These are phyloP conservation scores for Westerdykella ornata DNA, from an alignment of 2,329 filamentous ascomycete genomes.

Conservation along the genomic window DNA sequence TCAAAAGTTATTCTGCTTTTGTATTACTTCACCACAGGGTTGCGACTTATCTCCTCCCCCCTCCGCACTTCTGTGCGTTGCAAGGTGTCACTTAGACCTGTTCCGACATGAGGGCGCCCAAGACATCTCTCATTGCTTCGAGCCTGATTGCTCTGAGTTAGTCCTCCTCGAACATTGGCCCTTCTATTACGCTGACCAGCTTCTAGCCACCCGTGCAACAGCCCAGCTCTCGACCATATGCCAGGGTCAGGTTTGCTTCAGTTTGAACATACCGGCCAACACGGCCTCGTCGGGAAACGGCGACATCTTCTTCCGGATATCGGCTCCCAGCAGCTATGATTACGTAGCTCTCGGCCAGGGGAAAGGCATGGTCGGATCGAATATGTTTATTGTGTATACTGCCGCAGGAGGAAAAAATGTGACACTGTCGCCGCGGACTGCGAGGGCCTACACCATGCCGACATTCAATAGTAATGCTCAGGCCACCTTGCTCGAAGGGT, in stretches of 20 bases:
- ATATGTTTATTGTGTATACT: conserved; percentile 56
- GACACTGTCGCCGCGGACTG: conserved; percentile 50
- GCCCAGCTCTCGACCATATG: conserved; percentile 30
- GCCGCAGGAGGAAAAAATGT: conserved; percentile 48
- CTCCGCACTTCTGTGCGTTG: background rate
- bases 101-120: conserved; percentile 10
- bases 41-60: conserved; percentile 3
- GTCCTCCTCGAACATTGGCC: background rate
- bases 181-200: conserved; percentile 11
- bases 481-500: conserved; percentile 48
- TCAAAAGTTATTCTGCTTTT: conserved; percentile 3
- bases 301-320: conserved; percentile 54
- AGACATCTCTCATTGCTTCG: conserved; percentile 10
- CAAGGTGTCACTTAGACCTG: conserved; percentile 1
- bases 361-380: conserved; percentile 47
- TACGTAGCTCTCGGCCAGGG: conserved; percentile 55
- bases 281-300: conserved; percentile 48
- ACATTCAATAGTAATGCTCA: conserved; percentile 38
- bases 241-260: conserved; percentile 40
- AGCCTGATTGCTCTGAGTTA: conserved; percentile 26
- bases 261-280: conserved; percentile 49
- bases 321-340: conserved; percentile 46
- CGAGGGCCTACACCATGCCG: conserved; percentile 42
- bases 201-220: conserved; percentile 19
- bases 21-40: background rate